Evolutionary conservation across 352 stramenopile genomes (phyloP).

Genomic region (Globisporangium okanoganense): DNA sequence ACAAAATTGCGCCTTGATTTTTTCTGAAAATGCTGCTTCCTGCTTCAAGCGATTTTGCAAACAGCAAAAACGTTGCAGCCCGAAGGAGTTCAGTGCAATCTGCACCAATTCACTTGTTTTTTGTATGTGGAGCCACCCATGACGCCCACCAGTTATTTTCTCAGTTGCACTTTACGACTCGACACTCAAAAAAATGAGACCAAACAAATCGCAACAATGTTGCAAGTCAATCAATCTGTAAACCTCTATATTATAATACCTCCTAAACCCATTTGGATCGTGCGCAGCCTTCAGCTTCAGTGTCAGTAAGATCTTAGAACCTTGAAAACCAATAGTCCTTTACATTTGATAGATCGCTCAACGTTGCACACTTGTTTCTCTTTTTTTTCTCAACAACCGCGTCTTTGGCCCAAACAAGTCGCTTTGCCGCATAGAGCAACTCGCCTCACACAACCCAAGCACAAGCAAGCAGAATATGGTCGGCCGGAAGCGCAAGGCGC

Average conservation of each 20-base stretch:
- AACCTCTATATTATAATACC: no score
- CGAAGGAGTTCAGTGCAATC: not conserved
- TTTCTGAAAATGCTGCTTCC: no score
- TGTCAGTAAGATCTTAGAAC: no score
- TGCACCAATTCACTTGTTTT: not conserved
- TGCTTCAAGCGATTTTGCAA: no score
- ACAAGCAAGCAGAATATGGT: not conserved
- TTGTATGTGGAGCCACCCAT: not conserved
- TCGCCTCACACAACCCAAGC: not conserved
- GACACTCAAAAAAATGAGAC: not conserved
- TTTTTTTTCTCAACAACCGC: slow-evolving; percentile 6
- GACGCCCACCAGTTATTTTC: no score
- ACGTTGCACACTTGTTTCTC: not conserved
- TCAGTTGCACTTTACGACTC: not conserved
- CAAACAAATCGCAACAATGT: not conserved
- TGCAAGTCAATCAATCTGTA: not conserved
- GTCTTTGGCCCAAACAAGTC: not conserved
- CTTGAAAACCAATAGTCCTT: no score
- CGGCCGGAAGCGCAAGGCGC: slow-evolving; percentile 37
- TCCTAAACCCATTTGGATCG: no score
- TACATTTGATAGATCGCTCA: not conserved
- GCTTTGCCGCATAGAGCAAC: not conserved
- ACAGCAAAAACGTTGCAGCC: no score
- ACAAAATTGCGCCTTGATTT: no score
- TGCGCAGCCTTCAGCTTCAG: no score